These are phyloP conservation scores for Tuber indicum DNA, from an alignment of 495 filamentous ascomycete species.

Conservation along the genomic window DNA sequence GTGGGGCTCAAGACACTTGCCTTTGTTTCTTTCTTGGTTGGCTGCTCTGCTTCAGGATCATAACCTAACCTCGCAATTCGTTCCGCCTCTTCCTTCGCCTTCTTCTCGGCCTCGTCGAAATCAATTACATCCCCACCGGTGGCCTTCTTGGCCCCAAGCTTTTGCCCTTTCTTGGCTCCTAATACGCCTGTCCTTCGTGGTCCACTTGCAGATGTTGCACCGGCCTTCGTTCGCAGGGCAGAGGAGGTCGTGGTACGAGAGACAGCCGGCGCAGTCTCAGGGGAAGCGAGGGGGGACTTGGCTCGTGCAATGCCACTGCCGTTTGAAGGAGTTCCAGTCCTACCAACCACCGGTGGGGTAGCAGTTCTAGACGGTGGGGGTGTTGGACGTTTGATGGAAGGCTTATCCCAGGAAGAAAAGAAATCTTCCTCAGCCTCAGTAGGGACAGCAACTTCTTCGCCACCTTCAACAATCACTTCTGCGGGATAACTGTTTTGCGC, in stretches of 20 bases:
- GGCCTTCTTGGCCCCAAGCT: conserved; percentile 89
- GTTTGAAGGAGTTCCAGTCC: conserved; percentile 64
- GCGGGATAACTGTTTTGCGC: conserved; percentile 60
- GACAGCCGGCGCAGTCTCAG: conserved; percentile 52
- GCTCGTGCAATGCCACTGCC: conserved; percentile 65
- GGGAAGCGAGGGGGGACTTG: conserved; percentile 69
- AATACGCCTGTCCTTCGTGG: conserved; percentile 73
- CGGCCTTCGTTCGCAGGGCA: conserved; percentile 60
- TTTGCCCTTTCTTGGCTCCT: conserved; percentile 78
- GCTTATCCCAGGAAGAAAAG: conserved; percentile 98
- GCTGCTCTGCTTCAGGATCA: conserved; percentile 80
- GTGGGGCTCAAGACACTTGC: conserved; percentile 45
- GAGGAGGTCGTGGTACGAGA: conserved; percentile 68
- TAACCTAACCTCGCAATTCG: conserved; percentile 97
- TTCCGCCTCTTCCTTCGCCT: conserved; percentile 95
- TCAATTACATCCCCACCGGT: conserved; percentile 66
- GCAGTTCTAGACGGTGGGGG: conserved; percentile 87
- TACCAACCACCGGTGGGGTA: conserved; percentile 76
- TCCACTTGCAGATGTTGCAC: conserved; percentile 47
- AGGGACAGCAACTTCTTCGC: conserved; percentile 61
- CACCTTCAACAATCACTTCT: conserved; percentile 79
- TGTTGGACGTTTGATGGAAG: conserved; percentile 90
- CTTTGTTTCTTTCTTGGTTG: conserved; percentile 53
- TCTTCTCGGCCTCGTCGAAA: conserved; percentile 94
- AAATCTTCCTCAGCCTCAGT: conserved; percentile 87